Evolutionary conservation across 2,329 filamentous ascomycete genomes (phyloP), one percentile per base, ranked within the genome.

Genomic region (Basipetospora chlamydospora): DNA sequence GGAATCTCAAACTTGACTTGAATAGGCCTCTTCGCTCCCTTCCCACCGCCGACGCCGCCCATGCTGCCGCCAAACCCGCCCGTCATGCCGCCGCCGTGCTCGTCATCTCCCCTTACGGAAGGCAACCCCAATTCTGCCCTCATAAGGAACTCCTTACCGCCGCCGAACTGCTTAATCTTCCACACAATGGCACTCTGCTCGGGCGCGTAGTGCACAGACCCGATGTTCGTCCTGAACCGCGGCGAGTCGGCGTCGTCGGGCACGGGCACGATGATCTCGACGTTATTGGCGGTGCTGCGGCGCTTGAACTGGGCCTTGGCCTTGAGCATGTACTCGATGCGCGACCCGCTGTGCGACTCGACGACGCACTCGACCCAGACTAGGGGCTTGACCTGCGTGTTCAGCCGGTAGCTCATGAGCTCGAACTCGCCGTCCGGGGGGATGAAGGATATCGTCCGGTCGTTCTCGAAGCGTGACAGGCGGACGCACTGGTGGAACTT

Each of bases 161-260:
- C 90, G 30, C 90, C 90, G 58, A 98, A 98, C 52, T 98, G 90
- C 67, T 98, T 98, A 58, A 98, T 98, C 67, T 98, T 98, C 90
- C 90, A 98, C 35, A 98, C 82, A 48, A 98, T 98, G 41, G 88
- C 88, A 44, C 84, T 92, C 53, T 94, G 88, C 59, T 98, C 90
- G 1, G 90, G 90, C 4, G 88, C 88, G 55, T 98, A 98, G 61
- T 98, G 90, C 10, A 98, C 90, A 21, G 81, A 85, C 38, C 90
- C 90, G 43, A 98, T 92, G 55, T 96, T 98, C 25, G 90, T 98
- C 37, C 90, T 76, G 73, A 98, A 98, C 30, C 90, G 78, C 9
- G 90, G 90, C 2, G 83, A 85, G 58, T 98, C 90, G 42, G 90
- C 90, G 54, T 98, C 90, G 55, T 98, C 90, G 16, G 90, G 90